Conservation (phyloP, 169 alveolate species). For the Plasmodium coatneyi region DNA sequence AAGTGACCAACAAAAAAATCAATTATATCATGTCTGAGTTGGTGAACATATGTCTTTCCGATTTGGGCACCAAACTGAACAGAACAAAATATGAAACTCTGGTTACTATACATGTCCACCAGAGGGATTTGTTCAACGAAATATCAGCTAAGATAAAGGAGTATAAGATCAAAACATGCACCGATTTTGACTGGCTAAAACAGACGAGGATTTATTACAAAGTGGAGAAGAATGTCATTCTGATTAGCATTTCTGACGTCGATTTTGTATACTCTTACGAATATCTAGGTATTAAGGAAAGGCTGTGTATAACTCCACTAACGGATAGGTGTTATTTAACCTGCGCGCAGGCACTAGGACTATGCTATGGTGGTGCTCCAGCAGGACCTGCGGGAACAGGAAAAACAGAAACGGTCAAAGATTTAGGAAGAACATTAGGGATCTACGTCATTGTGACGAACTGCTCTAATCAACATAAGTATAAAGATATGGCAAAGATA, state of each 20-base stretch:
- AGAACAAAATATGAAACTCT: constrained; percentile 95
- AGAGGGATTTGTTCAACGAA: constrained; percentile 95
- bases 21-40: constrained; percentile 90
- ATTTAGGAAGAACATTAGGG: constrained; percentile 97
- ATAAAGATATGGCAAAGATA: constrained; percentile 96
- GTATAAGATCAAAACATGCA: constrained; percentile 70
- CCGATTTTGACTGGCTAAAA: constrained; percentile 95
- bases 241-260: constrained; percentile 94
- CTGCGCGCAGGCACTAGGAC: constrained; percentile 95
- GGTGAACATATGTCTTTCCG: constrained; percentile 93
- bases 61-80: constrained; percentile 90
- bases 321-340: constrained; percentile 98
- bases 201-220: constrained; percentile 95
- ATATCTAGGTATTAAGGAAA: constrained; percentile 96
- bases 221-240: constrained; percentile 87
- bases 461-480: constrained; percentile 98
- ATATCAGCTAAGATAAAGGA: constrained; percentile 87
- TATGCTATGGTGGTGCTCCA: constrained; percentile 98
- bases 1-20: constrained; percentile 82
- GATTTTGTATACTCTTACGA: constrained; percentile 97
- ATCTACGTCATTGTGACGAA: constrained; percentile 96
- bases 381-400: constrained; percentile 99
- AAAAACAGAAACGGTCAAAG: constrained; percentile 99
- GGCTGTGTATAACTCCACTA: constrained; percentile 97
- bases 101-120: constrained; percentile 96